phyloP scores from a whole-genome alignment of 305 asterid genomes.

The Plantago rigida region DNA sequence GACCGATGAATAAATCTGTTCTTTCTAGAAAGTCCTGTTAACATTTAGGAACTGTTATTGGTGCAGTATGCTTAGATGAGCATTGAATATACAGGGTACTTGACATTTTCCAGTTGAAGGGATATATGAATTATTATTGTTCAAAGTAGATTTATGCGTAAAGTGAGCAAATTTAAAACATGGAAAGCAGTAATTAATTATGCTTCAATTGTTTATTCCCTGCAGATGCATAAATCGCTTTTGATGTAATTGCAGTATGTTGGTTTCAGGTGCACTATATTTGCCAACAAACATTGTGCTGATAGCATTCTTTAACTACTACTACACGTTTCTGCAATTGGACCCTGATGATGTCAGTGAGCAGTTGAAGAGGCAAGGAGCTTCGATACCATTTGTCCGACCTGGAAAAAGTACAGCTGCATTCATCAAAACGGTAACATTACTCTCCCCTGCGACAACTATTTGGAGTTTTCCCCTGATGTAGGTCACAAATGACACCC shows the following conservation, averaged over 20 bases:
- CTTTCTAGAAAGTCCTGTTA: too few relatives aligned
- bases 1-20: too few relatives aligned
- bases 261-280: constrained; percentile 63
- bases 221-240: too few relatives aligned
- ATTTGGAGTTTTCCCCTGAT: too few relatives aligned
- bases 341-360: constrained; percentile 95
- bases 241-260: not conserved
- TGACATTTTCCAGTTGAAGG: too few relatives aligned
- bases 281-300: constrained; percentile 70
- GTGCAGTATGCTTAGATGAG: not conserved
- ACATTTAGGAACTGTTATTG: too few relatives aligned
- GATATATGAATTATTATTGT: too few relatives aligned
- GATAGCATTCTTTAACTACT: constrained; percentile 96
- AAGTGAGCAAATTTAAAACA: not conserved
- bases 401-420: constrained; percentile 92
- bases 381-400: constrained; percentile 84
- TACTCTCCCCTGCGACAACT: not conserved
- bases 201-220: too few relatives aligned
- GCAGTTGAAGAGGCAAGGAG: constrained; percentile 96
- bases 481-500: too few relatives aligned
- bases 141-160: not conserved
- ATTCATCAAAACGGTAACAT: constrained; percentile 63
- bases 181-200: too few relatives aligned
- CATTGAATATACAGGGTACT: not conserved
- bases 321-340: constrained; percentile 89